phyloP scores from a whole-genome alignment of 2,329 filamentous ascomycete genomes.

The Arthroderma sp. region DNA sequence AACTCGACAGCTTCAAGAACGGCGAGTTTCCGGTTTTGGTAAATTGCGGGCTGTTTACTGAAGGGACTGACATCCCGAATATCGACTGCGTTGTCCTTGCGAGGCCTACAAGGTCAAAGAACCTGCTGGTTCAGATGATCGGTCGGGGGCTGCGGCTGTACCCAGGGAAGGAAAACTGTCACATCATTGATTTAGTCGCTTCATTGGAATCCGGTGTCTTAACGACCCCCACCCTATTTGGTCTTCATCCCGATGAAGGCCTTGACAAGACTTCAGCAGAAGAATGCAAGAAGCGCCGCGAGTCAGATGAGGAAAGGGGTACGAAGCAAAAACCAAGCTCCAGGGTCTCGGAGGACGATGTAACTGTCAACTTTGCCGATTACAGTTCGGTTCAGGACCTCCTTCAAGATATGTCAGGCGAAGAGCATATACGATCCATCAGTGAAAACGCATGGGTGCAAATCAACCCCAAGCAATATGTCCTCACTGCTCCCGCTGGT shows the following conservation, averaged over 20 bases:
- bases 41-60: slow-evolving; percentile 93
- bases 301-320: slow-evolving; percentile 15
- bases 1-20: slow-evolving; percentile 61
- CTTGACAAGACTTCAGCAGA: slow-evolving; percentile 52
- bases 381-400: slow-evolving; percentile 89
- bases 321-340: slow-evolving; percentile 9
- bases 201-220: slow-evolving; percentile 72
- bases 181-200: slow-evolving; percentile 92
- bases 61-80: slow-evolving; percentile 95
- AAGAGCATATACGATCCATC: slow-evolving; percentile 62
- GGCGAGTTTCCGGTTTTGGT: slow-evolving; percentile 74
- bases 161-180: slow-evolving; percentile 71
- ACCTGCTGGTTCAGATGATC: slow-evolving; percentile 94
- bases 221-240: slow-evolving; percentile 83
- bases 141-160: slow-evolving; percentile 80
- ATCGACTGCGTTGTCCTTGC: slow-evolving; percentile 87
- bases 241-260: slow-evolving; percentile 70
- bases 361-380: slow-evolving; percentile 65
- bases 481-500: slow-evolving; percentile 54
- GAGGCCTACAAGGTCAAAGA: slow-evolving; percentile 80
- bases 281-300: slow-evolving; percentile 44
- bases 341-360: slow-evolving; percentile 15
- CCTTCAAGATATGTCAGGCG: slow-evolving; percentile 65
- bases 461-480: slow-evolving; percentile 54
- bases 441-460: slow-evolving; percentile 75